phyloP scores from a whole-genome alignment of 768 basidiomycete genomes.

The Xerocomellus chrysenteron region DNA sequence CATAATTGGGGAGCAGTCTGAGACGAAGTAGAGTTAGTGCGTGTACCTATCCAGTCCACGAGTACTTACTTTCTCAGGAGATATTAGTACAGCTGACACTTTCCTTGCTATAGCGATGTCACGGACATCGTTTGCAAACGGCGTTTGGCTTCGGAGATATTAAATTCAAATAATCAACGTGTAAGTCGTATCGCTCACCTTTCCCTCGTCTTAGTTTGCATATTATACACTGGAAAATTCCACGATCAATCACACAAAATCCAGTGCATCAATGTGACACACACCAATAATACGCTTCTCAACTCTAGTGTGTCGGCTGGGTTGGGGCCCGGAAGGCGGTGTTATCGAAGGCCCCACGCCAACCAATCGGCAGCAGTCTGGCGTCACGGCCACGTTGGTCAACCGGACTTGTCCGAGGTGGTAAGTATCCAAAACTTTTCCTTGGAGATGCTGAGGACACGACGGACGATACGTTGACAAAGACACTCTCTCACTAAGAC shows the following conservation, averaged over 20 bases:
- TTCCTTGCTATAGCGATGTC: slow-evolving; percentile 48
- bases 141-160: slow-evolving; percentile 44
- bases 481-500: slow-evolving; percentile 4
- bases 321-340: slow-evolving; percentile 43
- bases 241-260: slow-evolving; percentile 2
- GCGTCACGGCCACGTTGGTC: slow-evolving; percentile 51
- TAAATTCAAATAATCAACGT: slow-evolving; percentile 3
- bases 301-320: slow-evolving; percentile 46
- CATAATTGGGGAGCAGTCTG: too few relatives aligned
- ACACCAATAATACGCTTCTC: slow-evolving; percentile 55
- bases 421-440: slow-evolving; percentile 43
- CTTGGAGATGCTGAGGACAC: slow-evolving; percentile 41
- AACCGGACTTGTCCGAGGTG: slow-evolving; percentile 45
- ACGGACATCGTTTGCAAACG: slow-evolving; percentile 54
- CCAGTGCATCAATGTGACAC: slow-evolving; percentile 10
- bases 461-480: slow-evolving; percentile 16
- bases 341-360: slow-evolving; percentile 49
- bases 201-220: slow-evolving; percentile 42
- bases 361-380: slow-evolving; percentile 45
- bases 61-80: too few relatives aligned
- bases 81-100: too few relatives aligned
- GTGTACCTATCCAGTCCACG: too few relatives aligned
- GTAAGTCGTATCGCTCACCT: slow-evolving; percentile 33
- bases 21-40: too few relatives aligned
- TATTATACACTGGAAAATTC: slow-evolving; percentile 44